phyloP scores from a whole-genome alignment of 2,329 filamentous ascomycete species.

The Penicillium decumbens region DNA sequence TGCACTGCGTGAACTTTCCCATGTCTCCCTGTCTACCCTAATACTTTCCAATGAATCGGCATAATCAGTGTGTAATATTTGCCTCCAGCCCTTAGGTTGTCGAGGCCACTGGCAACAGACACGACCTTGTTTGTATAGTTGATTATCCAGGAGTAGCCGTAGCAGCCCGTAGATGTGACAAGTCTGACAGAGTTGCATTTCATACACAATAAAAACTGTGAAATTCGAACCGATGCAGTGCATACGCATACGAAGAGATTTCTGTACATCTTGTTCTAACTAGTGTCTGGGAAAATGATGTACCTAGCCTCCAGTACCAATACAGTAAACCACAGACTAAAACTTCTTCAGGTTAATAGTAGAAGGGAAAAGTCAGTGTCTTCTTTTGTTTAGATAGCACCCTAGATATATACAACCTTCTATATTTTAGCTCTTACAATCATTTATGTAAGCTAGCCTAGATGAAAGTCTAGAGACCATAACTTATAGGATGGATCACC shows the following conservation, averaged over 20 bases:
- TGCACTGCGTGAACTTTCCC: constrained; percentile 17
- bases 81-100: neutral
- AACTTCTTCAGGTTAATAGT: no score
- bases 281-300: no score
- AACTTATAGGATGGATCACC: no score
- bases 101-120: neutral
- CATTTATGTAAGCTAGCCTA: no score
- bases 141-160: neutral
- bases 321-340: no score
- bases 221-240: neutral
- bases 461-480: no score
- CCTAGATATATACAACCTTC: no score
- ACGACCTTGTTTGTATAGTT: neutral
- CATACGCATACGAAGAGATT: neutral
- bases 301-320: no score
- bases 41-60: constrained; percentile 26
- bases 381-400: no score
- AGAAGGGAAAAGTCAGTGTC: no score
- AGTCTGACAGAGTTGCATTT: neutral
- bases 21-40: constrained; percentile 19
- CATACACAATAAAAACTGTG: neutral
- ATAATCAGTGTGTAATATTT: constrained; percentile 23
- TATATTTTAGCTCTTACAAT: no score
- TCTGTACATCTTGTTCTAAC: no score
- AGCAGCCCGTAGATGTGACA: neutral